Evolutionary conservation across 2,329 filamentous ascomycete genomes (phyloP).

Genomic region (Microthyrium microscopicum): DNA sequence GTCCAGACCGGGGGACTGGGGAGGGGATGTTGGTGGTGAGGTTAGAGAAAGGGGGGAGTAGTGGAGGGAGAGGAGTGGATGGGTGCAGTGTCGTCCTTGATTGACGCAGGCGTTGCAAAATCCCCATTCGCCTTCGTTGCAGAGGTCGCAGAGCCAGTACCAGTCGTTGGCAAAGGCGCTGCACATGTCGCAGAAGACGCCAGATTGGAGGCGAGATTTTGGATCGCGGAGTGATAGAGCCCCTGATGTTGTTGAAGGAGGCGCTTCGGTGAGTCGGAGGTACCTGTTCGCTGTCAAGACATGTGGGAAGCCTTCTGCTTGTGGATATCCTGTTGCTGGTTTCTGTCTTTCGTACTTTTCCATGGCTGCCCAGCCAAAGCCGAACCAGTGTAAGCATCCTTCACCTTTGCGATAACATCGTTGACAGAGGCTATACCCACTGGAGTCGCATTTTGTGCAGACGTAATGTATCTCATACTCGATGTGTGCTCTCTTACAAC

Average conservation of each 20-base stretch:
- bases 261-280: conserved; percentile 13
- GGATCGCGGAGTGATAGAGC: conserved; percentile 32
- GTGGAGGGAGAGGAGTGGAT: conserved; percentile 57
- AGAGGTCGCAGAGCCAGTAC: conserved; percentile 76
- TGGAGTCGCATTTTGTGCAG: conserved; percentile 52
- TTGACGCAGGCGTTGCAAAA: conserved; percentile 84
- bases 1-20: conserved; percentile 25
- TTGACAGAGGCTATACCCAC: conserved; percentile 63
- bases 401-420: conserved; percentile 61
- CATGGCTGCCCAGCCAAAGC: conserved; percentile 62
- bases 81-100: conserved; percentile 63
- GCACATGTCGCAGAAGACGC: conserved; percentile 73
- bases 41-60: too few relatives aligned
- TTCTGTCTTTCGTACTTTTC: conserved; percentile 40
- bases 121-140: conserved; percentile 89
- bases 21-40: conserved; percentile 19
- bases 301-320: conserved; percentile 32
- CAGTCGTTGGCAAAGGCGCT: conserved; percentile 58
- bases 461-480: conserved; percentile 79
- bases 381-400: conserved; percentile 77
- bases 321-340: conserved; percentile 24
- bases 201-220: conserved; percentile 50
- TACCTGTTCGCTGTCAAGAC: conserved; percentile 32
- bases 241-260: conserved; percentile 13
- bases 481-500: conserved; percentile 55